phyloP scores from a whole-genome alignment of 2,329 filamentous ascomycete species.

The Atkinsonella texensis region DNA sequence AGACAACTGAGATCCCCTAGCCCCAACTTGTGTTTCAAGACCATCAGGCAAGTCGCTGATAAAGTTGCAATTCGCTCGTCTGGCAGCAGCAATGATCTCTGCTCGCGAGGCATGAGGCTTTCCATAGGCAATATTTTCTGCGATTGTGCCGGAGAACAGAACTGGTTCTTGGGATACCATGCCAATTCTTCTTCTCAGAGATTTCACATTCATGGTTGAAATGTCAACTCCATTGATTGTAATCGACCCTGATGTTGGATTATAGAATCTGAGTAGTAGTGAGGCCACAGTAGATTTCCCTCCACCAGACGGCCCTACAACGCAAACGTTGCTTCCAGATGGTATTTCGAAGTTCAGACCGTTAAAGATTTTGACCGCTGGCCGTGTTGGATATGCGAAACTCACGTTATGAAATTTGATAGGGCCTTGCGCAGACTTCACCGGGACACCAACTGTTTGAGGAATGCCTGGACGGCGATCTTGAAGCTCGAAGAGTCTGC shows the following conservation, averaged over 20 bases:
- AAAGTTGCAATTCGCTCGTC: slow-evolving; percentile 91
- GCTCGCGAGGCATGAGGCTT: slow-evolving; percentile 63
- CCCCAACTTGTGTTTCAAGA: slow-evolving; percentile 85
- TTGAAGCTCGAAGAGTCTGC: slow-evolving; percentile 87
- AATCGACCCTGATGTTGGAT: slow-evolving; percentile 64
- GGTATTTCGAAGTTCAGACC: slow-evolving; percentile 83
- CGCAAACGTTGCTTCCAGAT: slow-evolving; percentile 86
- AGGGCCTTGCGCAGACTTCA: slow-evolving; percentile 72
- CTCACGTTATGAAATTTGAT: slow-evolving; percentile 79
- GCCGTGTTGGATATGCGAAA: slow-evolving; percentile 89
- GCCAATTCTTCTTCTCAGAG: slow-evolving; percentile 80
- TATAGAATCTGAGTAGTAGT: slow-evolving; percentile 85
- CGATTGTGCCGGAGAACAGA: slow-evolving; percentile 73
- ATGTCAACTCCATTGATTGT: slow-evolving; percentile 78
- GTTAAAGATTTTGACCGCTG: slow-evolving; percentile 84
- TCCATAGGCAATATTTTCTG: slow-evolving; percentile 87
- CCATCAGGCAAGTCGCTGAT: slow-evolving; percentile 95
- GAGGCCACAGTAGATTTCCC: slow-evolving; percentile 94
- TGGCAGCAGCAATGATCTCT: slow-evolving; percentile 77
- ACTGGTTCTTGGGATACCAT: slow-evolving; percentile 95
- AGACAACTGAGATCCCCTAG: slow-evolving; percentile 83
- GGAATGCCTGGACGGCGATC: slow-evolving; percentile 78
- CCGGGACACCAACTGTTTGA: slow-evolving; percentile 69
- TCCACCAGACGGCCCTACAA: slow-evolving; percentile 90
- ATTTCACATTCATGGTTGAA: slow-evolving; percentile 80